Conservation (phyloP, 129 eudicot species). For the Escallonia herrerae region DNA sequence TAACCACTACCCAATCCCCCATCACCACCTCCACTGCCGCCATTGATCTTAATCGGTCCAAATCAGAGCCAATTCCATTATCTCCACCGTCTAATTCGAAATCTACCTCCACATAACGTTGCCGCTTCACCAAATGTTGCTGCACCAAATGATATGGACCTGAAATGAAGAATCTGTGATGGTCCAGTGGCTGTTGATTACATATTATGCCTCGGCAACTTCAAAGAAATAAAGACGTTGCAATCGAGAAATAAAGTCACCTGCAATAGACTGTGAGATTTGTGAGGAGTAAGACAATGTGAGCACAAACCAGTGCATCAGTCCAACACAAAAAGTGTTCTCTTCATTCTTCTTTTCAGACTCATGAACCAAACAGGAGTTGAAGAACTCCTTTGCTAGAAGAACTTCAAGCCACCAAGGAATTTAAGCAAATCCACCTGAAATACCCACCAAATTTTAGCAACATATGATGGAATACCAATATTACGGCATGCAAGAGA, state of each 20-base stretch:
- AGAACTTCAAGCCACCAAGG: constrained; percentile 20
- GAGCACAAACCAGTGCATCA: constrained; percentile 13
- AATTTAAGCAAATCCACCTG: constrained; percentile 2
- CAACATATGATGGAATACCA: no score
- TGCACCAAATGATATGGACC: constrained; percentile 11
- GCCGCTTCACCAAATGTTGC: neutral
- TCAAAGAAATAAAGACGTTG: constrained; percentile 61
- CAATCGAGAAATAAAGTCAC: no score
- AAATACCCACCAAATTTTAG: no score
- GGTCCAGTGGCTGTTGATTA: constrained; percentile 57
- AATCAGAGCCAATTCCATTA: neutral
- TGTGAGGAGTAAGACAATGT: constrained; percentile 10
- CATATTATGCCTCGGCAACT: constrained; percentile 87
- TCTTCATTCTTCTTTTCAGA: constrained; percentile 12
- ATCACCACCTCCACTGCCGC: constrained; percentile 16
- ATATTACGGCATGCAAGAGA: no score
- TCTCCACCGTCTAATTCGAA: constrained; percentile 6
- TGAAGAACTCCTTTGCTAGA: constrained; percentile 9
- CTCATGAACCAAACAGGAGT: constrained; percentile 11
- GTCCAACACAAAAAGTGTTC: constrained; percentile 18
- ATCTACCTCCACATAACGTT: neutral
- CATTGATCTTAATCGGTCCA: constrained; percentile 17
- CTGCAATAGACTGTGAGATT: neutral
- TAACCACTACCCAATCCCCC: constrained; percentile 44
- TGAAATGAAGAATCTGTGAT: constrained; percentile 48